Conservation (phyloP, 495 filamentous ascomycete genomes). For the Penicillium arizonense region DNA sequence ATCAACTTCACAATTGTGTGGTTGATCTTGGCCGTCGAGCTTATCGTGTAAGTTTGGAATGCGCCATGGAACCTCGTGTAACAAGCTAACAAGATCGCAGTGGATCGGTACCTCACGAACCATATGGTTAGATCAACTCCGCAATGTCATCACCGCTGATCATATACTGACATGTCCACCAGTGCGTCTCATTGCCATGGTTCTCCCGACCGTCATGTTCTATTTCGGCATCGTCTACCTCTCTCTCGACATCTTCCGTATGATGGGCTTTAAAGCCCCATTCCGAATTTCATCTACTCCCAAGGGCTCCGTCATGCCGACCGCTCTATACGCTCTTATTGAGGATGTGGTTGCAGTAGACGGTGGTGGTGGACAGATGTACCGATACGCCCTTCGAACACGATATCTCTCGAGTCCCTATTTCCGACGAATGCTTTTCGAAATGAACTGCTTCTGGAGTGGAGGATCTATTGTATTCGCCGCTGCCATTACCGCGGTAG, state of each 20-base stretch:
- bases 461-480: slow-evolving; percentile 54
- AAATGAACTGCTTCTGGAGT: slow-evolving; percentile 78
- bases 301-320: slow-evolving; percentile 65
- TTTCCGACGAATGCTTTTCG: slow-evolving; percentile 70
- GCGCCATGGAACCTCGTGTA: not conserved
- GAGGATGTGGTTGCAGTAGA: slow-evolving; percentile 83
- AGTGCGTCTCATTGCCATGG: slow-evolving; percentile 62
- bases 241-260: slow-evolving; percentile 45
- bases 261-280: slow-evolving; percentile 50
- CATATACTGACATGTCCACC: slow-evolving; percentile 20
- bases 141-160: slow-evolving; percentile 7
- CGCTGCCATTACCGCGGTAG: slow-evolving; percentile 57
- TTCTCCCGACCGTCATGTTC: slow-evolving; percentile 58
- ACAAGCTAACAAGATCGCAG: slow-evolving; percentile 29
- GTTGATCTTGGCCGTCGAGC: slow-evolving; percentile 48
- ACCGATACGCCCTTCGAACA: slow-evolving; percentile 59
- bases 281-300: slow-evolving; percentile 71
- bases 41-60: slow-evolving; percentile 47
- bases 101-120: slow-evolving; percentile 39
- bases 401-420: slow-evolving; percentile 68
- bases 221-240: slow-evolving; percentile 57
- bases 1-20: slow-evolving; percentile 59
- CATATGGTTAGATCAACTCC: slow-evolving; percentile 31
- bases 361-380: slow-evolving; percentile 67
- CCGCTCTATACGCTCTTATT: slow-evolving; percentile 70